Percentiles rank a stretch among this genome's conserved stretches.
phyloP scores from a whole-genome alignment of 352 stramenopile species.

The Phytophthora podocarpi region DNA sequence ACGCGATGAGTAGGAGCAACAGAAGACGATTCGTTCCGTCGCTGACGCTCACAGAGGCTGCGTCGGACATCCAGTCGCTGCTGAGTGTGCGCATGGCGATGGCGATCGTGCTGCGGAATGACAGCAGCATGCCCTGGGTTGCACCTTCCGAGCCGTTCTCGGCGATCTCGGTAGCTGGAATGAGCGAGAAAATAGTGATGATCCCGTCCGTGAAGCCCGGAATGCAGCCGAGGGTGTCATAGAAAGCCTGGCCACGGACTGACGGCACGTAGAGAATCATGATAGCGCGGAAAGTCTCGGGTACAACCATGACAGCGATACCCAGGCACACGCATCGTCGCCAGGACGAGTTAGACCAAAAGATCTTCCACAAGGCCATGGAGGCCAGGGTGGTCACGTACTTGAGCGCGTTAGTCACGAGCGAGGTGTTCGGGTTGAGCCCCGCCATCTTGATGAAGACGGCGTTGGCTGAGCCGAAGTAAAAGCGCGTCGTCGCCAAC shows the following conservation, averaged over 20 bases:
- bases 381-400: slow-evolving; percentile 54
- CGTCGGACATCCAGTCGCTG: slow-evolving; percentile 46
- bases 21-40: slow-evolving; percentile 36
- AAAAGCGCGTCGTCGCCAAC: slow-evolving; percentile 57
- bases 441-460: slow-evolving; percentile 42
- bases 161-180: slow-evolving; percentile 69
- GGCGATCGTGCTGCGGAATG: slow-evolving; percentile 64
- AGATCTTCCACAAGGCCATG: slow-evolving; percentile 64
- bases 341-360: slow-evolving; percentile 54
- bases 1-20: slow-evolving; percentile 57
- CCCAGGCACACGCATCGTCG: slow-evolving; percentile 40
- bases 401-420: slow-evolving; percentile 58
- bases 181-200: slow-evolving; percentile 74
- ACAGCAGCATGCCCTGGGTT: slow-evolving; percentile 66
- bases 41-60: slow-evolving; percentile 30
- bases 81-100: slow-evolving; percentile 62
- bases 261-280: slow-evolving; percentile 62
- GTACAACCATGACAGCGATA: slow-evolving; percentile 46
- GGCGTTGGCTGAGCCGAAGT: slow-evolving; percentile 53
- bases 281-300: slow-evolving; percentile 63
- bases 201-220: slow-evolving; percentile 64
- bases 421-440: slow-evolving; percentile 45
- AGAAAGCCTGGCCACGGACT: slow-evolving; percentile 48
- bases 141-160: slow-evolving; percentile 74
- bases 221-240: slow-evolving; percentile 55